Conservation (phyloP, 768 basidiomycete species). For the Hygrophoropsis aurantiaca region DNA sequence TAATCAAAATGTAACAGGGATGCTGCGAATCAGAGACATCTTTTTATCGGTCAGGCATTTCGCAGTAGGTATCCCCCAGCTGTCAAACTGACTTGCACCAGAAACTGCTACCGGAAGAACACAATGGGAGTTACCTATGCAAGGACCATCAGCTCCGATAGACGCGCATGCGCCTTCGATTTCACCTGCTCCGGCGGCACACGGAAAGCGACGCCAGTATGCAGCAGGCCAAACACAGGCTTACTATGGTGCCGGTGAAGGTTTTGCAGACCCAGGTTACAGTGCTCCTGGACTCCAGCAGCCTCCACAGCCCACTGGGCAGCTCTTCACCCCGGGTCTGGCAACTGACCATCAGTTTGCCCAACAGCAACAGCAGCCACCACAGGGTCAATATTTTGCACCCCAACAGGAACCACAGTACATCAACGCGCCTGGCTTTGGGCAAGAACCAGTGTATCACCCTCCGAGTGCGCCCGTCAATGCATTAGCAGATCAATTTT, state of each 20-base stretch:
- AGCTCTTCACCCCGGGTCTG: constrained; percentile 86
- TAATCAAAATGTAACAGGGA: constrained; percentile 58
- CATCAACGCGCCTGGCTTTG: constrained; percentile 44
- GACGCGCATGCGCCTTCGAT: constrained; percentile 40
- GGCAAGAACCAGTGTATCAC: constrained; percentile 42
- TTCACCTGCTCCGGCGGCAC: constrained; percentile 41
- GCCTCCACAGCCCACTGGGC: constrained; percentile 38
- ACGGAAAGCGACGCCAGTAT: constrained; percentile 83
- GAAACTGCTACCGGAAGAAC: constrained; percentile 81
- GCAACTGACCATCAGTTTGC: constrained; percentile 68
- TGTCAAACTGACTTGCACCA: constrained; percentile 32
- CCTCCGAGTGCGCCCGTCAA: constrained; percentile 46
- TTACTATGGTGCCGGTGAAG: constrained; percentile 62
- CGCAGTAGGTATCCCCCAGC: constrained; percentile 7
- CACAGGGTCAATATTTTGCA: constrained; percentile 52
- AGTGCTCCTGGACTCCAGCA: constrained; percentile 34
- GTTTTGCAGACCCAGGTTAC: constrained; percentile 47
- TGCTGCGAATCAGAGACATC: constrained; percentile 71
- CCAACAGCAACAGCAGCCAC: constrained; percentile 49
- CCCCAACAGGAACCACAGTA: constrained; percentile 41
- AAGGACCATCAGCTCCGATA: constrained; percentile 36
- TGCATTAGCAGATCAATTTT: constrained; percentile 79
- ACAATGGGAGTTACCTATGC: constrained; percentile 84
- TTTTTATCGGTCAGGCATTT: constrained; percentile 78
- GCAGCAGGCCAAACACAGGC: constrained; percentile 92